These are phyloP conservation scores for Skeletonema costatum DNA, from an alignment of 108 stramenopile genomes.

Conservation along the genomic window DNA sequence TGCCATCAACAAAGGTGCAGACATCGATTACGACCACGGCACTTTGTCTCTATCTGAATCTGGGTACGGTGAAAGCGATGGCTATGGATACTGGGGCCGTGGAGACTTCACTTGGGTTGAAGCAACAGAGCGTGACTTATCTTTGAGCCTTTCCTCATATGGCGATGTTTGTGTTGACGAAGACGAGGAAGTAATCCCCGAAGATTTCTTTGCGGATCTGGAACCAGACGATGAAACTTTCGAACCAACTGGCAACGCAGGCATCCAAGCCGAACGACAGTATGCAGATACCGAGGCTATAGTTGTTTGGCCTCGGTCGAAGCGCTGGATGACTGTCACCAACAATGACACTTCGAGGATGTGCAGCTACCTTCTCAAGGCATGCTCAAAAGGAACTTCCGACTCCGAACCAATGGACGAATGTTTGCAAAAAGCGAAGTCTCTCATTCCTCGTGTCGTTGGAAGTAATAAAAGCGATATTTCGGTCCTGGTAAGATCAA, in stretches of 20 bases:
- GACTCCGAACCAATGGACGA: slow-evolving; percentile 15
- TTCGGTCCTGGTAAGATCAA: neutral
- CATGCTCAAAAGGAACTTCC: slow-evolving; percentile 5
- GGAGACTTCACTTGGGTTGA: slow-evolving; percentile 15
- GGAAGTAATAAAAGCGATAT: neutral
- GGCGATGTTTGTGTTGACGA: slow-evolving; percentile 5
- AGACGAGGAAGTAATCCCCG: slow-evolving; percentile 18
- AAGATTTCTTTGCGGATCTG: slow-evolving; percentile 12
- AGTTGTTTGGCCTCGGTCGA: slow-evolving; percentile 35
- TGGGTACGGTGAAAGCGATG: slow-evolving; percentile 3
- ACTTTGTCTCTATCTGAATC: slow-evolving; percentile 19
- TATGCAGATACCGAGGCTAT: slow-evolving; percentile 30
- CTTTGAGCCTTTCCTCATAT: slow-evolving; percentile 2
- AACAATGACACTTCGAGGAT: slow-evolving; percentile 12
- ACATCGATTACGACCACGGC: slow-evolving; percentile 24
- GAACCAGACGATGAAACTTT: slow-evolving; percentile 23
- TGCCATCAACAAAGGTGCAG: slow-evolving; percentile 18
- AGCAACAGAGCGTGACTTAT: slow-evolving; percentile 9
- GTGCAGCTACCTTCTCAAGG: slow-evolving; percentile 17
- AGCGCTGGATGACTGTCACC: slow-evolving; percentile 17
- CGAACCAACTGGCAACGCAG: slow-evolving; percentile 28
- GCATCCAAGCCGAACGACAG: slow-evolving; percentile 20
- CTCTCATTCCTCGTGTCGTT: neutral
- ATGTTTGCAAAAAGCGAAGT: slow-evolving; percentile 5
- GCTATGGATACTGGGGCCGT: slow-evolving; percentile 8